A percentile compares a stretch with the other conserved stretches of the same genome.
Conservation (phyloP, 2,329 filamentous ascomycete genomes). For the Pseudophaeomoniella oleicola region DNA sequence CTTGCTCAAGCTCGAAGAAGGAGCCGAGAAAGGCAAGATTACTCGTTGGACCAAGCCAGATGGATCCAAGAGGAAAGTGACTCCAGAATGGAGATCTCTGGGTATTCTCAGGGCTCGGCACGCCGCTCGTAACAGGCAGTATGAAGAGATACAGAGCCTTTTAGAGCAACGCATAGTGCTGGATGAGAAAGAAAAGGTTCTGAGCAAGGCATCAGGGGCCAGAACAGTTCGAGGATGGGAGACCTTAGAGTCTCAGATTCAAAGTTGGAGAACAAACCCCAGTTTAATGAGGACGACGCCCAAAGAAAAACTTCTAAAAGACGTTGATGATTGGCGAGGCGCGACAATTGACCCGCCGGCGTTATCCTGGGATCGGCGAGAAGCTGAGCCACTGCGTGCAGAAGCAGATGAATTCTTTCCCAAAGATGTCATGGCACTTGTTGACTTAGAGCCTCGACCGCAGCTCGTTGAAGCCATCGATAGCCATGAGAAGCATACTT, state of each 20-base stretch:
- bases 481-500: conserved; percentile 8
- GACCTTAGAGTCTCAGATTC: conserved; percentile 2
- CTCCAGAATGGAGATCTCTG: not conserved
- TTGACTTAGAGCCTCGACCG: conserved; percentile 40
- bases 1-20: not conserved
- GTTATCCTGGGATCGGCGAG: conserved; percentile 9
- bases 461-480: conserved; percentile 41
- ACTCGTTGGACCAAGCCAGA: not conserved
- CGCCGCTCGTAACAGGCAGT: not conserved
- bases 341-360: conserved; percentile 6
- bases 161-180: conserved; percentile 4
- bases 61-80: not conserved
- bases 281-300: conserved; percentile 4
- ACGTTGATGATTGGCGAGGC: conserved; percentile 11
- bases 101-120: not conserved
- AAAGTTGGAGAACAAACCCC: conserved; percentile 2
- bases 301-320: conserved; percentile 8
- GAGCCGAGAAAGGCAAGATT: not conserved
- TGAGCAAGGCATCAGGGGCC: not conserved
- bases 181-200: conserved; percentile 4
- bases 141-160: not conserved
- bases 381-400: conserved; percentile 9
- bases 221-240: conserved; percentile 1
- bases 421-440: conserved; percentile 9
- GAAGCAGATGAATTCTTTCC: conserved; percentile 9